phyloP scores from a whole-genome alignment of 2,329 filamentous ascomycete genomes.

The Aschersonia sp. region DNA sequence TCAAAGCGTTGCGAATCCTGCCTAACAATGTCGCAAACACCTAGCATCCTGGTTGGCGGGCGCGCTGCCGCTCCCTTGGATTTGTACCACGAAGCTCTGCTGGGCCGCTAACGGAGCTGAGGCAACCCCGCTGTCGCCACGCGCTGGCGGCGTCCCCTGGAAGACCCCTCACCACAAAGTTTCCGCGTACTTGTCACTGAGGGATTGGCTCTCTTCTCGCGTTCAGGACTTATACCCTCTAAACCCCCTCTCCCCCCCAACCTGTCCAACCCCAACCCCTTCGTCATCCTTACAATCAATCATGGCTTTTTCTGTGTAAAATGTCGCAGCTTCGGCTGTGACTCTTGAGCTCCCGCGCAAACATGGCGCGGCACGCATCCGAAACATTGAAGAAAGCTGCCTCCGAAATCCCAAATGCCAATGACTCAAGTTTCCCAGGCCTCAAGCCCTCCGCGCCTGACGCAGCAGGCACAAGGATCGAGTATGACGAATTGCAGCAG shows the following conservation, averaged over 20 bases:
- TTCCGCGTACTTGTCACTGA: no score
- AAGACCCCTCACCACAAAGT: no score
- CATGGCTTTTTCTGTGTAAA: conserved; percentile 34
- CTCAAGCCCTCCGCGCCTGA: conserved; percentile 28
- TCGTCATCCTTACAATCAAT: neutral
- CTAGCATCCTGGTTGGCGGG: no score
- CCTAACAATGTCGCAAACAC: no score
- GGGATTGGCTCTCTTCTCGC: no score
- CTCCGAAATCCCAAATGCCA: conserved; percentile 23
- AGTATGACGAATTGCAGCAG: conserved; percentile 74
- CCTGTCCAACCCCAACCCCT: neutral
- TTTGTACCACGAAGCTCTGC: no score
- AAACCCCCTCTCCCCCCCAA: neutral
- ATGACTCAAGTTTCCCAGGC: conserved; percentile 37
- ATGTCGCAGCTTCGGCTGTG: conserved; percentile 40
- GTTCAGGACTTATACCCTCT: no score
- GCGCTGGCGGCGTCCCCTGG: no score
- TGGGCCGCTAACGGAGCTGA: no score
- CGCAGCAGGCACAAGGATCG: conserved; percentile 26
- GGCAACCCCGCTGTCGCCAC: no score
- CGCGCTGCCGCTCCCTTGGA: no score
- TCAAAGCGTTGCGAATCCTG: no score
- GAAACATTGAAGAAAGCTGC: conserved; percentile 32
- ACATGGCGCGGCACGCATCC: conserved; percentile 38
- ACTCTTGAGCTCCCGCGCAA: conserved; percentile 20